Evolutionary conservation across 352 stramenopile species (phyloP).

Genomic region (Pythium grandisporangium): DNA sequence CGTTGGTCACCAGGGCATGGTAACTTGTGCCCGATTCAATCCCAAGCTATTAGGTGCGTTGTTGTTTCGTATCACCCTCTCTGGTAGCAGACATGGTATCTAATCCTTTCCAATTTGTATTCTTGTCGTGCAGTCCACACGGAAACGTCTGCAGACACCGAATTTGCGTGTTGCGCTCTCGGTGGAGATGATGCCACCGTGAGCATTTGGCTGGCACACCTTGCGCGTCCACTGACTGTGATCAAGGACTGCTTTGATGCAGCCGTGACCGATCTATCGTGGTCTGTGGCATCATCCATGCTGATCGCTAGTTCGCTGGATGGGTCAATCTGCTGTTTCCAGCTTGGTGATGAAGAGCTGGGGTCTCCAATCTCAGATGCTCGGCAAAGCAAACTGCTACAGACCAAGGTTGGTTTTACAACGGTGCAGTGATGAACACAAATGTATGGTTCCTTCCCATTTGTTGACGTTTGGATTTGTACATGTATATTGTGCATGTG

Average conservation of each 20-base stretch:
- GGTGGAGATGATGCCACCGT: constrained; percentile 78
- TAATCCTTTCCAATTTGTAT: too few relatives aligned
- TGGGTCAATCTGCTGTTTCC: constrained; percentile 78
- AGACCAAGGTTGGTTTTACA: constrained; percentile 76
- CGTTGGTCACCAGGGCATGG: constrained; percentile 69
- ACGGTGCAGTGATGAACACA: too few relatives aligned
- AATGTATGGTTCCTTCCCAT: too few relatives aligned
- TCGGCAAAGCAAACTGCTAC: constrained; percentile 71
- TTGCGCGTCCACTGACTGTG: constrained; percentile 63
- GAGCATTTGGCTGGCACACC: constrained; percentile 79
- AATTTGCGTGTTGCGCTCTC: constrained; percentile 80
- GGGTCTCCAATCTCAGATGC: constrained; percentile 58
- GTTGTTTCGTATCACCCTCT: too few relatives aligned
- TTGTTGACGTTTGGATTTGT: too few relatives aligned
- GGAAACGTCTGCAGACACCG: too few relatives aligned
- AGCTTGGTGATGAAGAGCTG: constrained; percentile 58
- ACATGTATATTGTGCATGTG: neutral
- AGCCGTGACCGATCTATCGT: constrained; percentile 74
- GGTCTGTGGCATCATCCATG: constrained; percentile 43
- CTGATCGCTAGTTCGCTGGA: constrained; percentile 73
- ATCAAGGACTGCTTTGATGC: constrained; percentile 82
- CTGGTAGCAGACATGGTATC: too few relatives aligned
- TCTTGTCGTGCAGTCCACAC: too few relatives aligned
- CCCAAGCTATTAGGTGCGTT: constrained; percentile 56
- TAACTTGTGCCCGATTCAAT: constrained; percentile 79